Percentiles rank a stretch among this genome's conserved stretches.
phyloP scores from a whole-genome alignment of 139 green algal species.

The Ettlia oleoabundans region DNA sequence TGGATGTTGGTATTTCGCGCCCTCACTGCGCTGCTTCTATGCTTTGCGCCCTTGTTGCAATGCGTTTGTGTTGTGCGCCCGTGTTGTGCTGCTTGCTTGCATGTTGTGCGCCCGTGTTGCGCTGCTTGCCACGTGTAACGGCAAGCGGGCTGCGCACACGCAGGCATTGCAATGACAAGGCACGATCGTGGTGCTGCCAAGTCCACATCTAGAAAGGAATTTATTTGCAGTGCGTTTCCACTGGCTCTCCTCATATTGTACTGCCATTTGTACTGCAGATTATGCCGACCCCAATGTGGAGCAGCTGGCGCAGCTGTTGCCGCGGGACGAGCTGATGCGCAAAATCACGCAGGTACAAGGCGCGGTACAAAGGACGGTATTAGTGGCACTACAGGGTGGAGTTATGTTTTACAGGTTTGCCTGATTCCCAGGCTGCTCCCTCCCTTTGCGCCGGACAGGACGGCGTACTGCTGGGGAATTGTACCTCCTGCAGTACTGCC shows the following conservation, averaged over 20 bases:
- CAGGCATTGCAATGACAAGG: not conserved
- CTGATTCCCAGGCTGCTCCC: too few species aligned
- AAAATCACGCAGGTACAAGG: slow-evolving; percentile 24
- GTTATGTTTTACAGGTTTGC: too few species aligned
- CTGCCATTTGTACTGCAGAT: not conserved
- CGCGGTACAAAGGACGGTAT: not conserved
- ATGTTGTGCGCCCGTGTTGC: not conserved
- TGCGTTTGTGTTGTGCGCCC: not conserved
- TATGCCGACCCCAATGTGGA: not conserved
- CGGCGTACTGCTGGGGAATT: too few species aligned
- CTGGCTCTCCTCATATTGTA: not conserved
- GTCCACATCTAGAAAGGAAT: not conserved
- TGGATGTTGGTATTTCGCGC: too few species aligned
- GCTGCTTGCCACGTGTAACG: not conserved
- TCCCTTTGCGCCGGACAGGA: too few species aligned
- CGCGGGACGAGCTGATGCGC: slow-evolving; percentile 51
- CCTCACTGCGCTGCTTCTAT: not conserved
- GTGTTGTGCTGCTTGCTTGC: not conserved
- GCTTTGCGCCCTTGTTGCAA: not conserved
- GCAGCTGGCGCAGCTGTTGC: slow-evolving; percentile 51
- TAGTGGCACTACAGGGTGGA: too few species aligned
- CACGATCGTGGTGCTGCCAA: not conserved
- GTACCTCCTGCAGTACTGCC: too few species aligned
- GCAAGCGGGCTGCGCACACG: not conserved
- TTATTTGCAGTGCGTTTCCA: not conserved